These are phyloP conservation scores for Zizania latifolia DNA, from an alignment of 176 grass and related monocot species.

Conservation along the genomic window DNA sequence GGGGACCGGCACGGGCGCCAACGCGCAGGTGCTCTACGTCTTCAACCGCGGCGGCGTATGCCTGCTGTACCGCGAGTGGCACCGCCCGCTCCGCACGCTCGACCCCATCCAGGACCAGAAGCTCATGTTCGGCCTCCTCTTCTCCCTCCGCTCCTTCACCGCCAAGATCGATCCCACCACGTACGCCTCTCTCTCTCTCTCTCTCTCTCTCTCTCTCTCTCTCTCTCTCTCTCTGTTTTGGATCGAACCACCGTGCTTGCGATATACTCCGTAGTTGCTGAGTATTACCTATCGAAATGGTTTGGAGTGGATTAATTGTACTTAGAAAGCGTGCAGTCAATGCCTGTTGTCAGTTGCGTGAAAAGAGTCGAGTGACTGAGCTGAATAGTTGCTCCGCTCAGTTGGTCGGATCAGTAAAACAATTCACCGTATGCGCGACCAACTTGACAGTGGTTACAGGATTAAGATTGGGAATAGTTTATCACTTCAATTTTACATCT, in stretches of 20 bases:
- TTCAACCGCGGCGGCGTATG: conserved; percentile 91
- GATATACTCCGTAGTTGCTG: neutral
- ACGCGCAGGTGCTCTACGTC: conserved; percentile 79
- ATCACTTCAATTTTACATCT: neutral
- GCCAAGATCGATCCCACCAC: conserved; percentile 79
- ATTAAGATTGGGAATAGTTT: neutral
- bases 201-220: no score
- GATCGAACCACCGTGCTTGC: neutral
- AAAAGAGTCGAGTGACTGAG: neutral
- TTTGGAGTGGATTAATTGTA: neutral
- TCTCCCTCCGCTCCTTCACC: conserved; percentile 91
- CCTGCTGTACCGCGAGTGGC: conserved; percentile 93
- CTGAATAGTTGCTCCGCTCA: neutral
- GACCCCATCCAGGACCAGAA: conserved; percentile 77
- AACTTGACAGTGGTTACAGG: neutral
- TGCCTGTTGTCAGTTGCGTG: neutral
- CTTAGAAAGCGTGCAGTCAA: neutral
- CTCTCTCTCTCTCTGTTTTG: no score
- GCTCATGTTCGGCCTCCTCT: conserved; percentile 98
- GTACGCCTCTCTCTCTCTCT: neutral
- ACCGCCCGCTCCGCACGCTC: conserved; percentile 71
- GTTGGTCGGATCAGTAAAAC: neutral
- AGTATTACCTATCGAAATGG: neutral
- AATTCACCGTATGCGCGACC: neutral
- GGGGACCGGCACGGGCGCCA: conserved; percentile 58